A percentile compares a stretch with the other conserved stretches of the same genome.
Evolutionary conservation across 192 early-diverging fungal species (phyloP).

Genomic region (Coemansia umbellata): DNA sequence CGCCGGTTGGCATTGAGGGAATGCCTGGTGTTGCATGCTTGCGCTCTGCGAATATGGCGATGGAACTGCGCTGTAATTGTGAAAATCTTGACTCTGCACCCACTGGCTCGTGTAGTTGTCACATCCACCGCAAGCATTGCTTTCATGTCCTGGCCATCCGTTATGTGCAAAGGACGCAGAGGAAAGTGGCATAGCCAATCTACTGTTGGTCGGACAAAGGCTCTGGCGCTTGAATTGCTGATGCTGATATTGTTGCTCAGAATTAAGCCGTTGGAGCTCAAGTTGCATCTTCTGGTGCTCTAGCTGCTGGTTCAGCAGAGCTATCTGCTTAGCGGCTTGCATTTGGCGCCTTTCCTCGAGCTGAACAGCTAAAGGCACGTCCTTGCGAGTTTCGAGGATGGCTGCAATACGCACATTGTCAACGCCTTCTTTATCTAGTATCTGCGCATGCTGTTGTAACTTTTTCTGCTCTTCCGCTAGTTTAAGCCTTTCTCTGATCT

Average conservation of each 20-base stretch:
- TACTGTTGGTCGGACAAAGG: conserved; percentile 18
- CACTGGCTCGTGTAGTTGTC: conserved; percentile 22
- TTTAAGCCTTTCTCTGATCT: conserved; percentile 31
- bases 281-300: conserved; percentile 32
- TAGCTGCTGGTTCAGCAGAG: conserved; percentile 36
- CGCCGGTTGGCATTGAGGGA: no score
- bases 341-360: conserved; percentile 34
- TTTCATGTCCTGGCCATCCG: conserved; percentile 11
- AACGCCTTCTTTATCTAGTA: conserved; percentile 29
- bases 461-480: conserved; percentile 32
- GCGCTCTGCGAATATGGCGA: background rate
- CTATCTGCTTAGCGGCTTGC: conserved; percentile 48
- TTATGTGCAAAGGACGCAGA: background rate
- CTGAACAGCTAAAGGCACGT: conserved; percentile 36
- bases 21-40: background rate
- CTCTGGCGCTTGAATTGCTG: conserved; percentile 46
- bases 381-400: conserved; percentile 41
- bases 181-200: background rate
- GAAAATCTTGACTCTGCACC: conserved; percentile 4
- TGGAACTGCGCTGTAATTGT: background rate
- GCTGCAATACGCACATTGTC: conserved; percentile 42
- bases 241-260: conserved; percentile 38
- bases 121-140: background rate
- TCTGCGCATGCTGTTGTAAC: conserved; percentile 16
- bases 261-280: conserved; percentile 16